These are phyloP conservation scores for Psilocybe cyanescens DNA, from an alignment of 768 basidiomycete species.

Conservation along the genomic window DNA sequence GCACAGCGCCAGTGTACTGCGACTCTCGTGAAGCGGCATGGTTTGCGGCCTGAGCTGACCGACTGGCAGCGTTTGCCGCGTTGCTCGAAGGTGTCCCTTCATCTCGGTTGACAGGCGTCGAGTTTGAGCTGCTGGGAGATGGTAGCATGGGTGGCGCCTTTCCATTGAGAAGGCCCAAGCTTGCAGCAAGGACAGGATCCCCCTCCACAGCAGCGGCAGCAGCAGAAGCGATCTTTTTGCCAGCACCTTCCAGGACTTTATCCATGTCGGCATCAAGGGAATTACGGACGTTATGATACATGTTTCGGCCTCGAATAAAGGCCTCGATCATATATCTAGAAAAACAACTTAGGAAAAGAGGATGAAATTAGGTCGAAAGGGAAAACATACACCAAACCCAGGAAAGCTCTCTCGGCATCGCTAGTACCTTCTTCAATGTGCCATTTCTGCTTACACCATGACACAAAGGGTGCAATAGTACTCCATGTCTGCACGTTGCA, in stretches of 20 bases:
- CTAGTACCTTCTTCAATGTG: conserved; percentile 50
- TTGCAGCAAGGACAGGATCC: conserved; percentile 29
- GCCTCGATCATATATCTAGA: conserved; percentile 79
- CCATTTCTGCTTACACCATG: conserved; percentile 77
- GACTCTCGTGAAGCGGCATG: conserved; percentile 34
- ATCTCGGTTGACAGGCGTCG: conserved; percentile 70
- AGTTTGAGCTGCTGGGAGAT: conserved; percentile 75
- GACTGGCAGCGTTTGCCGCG: conserved; percentile 25
- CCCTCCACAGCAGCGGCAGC: conserved; percentile 42
- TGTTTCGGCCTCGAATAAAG: conserved; percentile 58
- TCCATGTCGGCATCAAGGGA: conserved; percentile 44
- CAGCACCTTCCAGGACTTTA: conserved; percentile 36
- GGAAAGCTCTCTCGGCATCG: conserved; percentile 63
- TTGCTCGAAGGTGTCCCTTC: conserved; percentile 53
- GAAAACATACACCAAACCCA: conserved; percentile 78
- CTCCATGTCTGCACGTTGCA: conserved; percentile 69
- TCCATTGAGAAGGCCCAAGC: conserved; percentile 32
- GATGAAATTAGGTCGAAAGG: conserved; percentile 20
- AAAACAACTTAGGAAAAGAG: conserved; percentile 30
- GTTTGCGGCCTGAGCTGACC: conserved; percentile 34
- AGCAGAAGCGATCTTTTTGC: conserved; percentile 42
- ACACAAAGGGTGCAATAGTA: conserved; percentile 70
- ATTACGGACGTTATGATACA: conserved; percentile 34
- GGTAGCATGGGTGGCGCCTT: conserved; percentile 79
- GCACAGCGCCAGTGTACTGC: conserved; percentile 36